Evolutionary conservation across 2,329 filamentous ascomycete genomes (phyloP).

Genomic region (Rasamsonia emersonii): DNA sequence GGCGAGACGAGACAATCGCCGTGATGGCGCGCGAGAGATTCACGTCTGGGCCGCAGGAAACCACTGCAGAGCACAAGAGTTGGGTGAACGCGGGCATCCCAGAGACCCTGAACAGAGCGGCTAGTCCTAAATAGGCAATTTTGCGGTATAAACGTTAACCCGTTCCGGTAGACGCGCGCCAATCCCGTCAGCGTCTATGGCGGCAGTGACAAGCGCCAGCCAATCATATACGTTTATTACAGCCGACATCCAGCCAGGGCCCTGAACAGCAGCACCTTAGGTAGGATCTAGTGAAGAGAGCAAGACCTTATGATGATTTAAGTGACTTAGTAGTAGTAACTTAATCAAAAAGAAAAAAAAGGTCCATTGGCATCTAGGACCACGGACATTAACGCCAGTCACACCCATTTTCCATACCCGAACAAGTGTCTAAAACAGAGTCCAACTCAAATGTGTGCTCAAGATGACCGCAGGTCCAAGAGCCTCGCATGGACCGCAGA

Average conservation of each 20-base stretch:
- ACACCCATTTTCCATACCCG: slow-evolving; percentile 36
- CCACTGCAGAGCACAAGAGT: too few species aligned
- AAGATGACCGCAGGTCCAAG: slow-evolving; percentile 14
- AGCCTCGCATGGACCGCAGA: slow-evolving; percentile 17
- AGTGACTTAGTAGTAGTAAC: slow-evolving; percentile 22
- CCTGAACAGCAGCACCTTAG: too few species aligned
- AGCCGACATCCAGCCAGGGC: too few species aligned
- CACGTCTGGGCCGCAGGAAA: slow-evolving; percentile 21
- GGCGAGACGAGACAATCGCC: slow-evolving; percentile 9
- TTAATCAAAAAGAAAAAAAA: slow-evolving; percentile 17
- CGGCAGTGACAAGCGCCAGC: too few species aligned
- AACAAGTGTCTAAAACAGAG: slow-evolving; percentile 35
- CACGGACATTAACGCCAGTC: slow-evolving; percentile 24
- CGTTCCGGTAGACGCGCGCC: slow-evolving; percentile 16
- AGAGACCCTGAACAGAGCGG: slow-evolving; percentile 29
- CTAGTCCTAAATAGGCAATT: slow-evolving; percentile 25
- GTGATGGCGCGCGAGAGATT: slow-evolving; percentile 22
- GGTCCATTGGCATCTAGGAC: slow-evolving; percentile 16
- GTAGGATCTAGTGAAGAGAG: too few species aligned
- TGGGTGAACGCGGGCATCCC: slow-evolving; percentile 27
- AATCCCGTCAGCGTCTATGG: too few species aligned
- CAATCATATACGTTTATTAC: too few species aligned
- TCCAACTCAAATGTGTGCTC: slow-evolving; percentile 28
- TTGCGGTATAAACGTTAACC: slow-evolving; percentile 18
- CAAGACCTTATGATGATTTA: too few species aligned